These are phyloP conservation scores for Auricularia sp. DNA, from an alignment of 768 basidiomycete genomes.

Conservation along the genomic window DNA sequence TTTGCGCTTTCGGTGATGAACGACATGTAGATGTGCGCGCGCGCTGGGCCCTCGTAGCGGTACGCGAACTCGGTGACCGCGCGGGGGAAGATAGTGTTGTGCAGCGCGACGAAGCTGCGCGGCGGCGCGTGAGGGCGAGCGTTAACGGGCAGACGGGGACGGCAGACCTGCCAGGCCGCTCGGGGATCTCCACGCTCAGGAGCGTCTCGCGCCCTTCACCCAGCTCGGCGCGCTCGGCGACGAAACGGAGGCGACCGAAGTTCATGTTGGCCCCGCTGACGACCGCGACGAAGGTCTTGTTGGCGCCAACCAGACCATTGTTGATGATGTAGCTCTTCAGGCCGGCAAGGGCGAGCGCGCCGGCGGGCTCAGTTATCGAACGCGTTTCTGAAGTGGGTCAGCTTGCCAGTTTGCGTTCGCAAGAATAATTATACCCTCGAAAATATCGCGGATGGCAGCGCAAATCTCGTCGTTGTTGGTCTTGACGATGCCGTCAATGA, in stretches of 20 bases:
- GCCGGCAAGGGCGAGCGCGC: conserved; percentile 85
- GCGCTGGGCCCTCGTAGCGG: conserved; percentile 61
- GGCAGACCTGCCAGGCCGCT: conserved; percentile 76
- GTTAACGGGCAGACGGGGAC: conserved; percentile 1
- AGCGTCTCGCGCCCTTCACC: conserved; percentile 93
- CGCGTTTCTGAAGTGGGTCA: conserved; percentile 60
- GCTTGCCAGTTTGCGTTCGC: background rate
- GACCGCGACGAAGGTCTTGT: conserved; percentile 84
- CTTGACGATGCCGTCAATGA: conserved; percentile 73
- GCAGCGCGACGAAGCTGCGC: conserved; percentile 74
- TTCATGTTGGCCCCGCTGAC: conserved; percentile 99
- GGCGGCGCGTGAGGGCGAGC: conserved; percentile 1
- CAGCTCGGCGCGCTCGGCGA: conserved; percentile 96
- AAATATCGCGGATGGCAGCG: conserved; percentile 97
- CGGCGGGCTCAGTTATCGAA: conserved; percentile 93
- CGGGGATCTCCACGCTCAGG: conserved; percentile 89
- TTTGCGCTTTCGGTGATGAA: conserved; percentile 64
- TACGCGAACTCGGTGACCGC: conserved; percentile 95
- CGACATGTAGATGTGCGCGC: conserved; percentile 83
- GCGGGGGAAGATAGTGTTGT: conserved; percentile 81
- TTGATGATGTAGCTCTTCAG: conserved; percentile 78
- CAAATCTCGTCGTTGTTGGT: conserved; percentile 95
- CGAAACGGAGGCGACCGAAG: conserved; percentile 91
- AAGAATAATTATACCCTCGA: conserved; percentile 59
- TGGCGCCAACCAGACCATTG: conserved; percentile 72